These are phyloP conservation scores for Hibiscus trionum DNA, from an alignment of 345 rosid species.

Conservation along the genomic window DNA sequence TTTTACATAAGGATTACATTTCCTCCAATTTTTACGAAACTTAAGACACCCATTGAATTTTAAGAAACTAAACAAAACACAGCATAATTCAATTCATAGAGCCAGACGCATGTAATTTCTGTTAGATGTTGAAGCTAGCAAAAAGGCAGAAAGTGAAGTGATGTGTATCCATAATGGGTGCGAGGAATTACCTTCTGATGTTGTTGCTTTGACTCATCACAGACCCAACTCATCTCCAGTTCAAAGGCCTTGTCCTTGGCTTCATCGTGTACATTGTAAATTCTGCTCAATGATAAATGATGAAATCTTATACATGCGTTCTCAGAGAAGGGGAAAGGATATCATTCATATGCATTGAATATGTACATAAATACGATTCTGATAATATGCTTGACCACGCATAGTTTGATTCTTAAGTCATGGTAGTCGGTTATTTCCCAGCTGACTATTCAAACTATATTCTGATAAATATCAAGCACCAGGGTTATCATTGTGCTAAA, in stretches of 20 bases:
- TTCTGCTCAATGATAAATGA: slow-evolving; percentile 34
- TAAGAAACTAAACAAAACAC: not conserved
- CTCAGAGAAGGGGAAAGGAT: not conserved
- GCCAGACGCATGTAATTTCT: not conserved
- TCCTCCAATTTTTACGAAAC: not conserved
- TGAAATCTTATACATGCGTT: not conserved
- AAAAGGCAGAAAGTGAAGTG: not conserved
- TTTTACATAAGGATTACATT: not conserved
- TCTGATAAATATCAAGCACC: not conserved
- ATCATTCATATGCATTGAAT: not conserved
- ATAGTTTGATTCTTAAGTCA: not conserved
- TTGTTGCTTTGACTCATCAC: slow-evolving; percentile 81
- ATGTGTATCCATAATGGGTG: not conserved
- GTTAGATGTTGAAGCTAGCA: not conserved
- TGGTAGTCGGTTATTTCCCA: not conserved
- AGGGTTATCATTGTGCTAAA: not conserved
- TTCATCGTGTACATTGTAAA: slow-evolving; percentile 93
- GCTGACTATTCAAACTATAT: not conserved
- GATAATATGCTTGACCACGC: not conserved
- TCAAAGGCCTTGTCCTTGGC: slow-evolving; percentile 99
- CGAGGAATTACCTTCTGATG: slow-evolving; percentile 64
- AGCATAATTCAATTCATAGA: not conserved
- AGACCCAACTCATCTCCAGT: slow-evolving; percentile 95
- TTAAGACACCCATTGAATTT: not conserved
- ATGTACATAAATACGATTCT: not conserved